These are phyloP conservation scores for Arxiozyma bovina DNA, from an alignment of 1,139 yeast genomes.

Conservation along the genomic window DNA sequence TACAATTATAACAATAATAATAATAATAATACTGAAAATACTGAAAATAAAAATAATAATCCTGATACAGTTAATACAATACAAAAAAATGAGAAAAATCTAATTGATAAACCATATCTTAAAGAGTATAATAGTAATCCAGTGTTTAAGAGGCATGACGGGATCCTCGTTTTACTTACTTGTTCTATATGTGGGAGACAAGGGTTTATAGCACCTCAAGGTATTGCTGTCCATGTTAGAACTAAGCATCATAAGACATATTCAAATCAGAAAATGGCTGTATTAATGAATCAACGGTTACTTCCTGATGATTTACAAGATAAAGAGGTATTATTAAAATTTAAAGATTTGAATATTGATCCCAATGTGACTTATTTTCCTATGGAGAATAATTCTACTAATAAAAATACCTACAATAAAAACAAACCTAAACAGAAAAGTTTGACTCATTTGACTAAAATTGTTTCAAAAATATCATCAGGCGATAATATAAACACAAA, in stretches of 20 bases:
- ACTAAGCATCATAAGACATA: conserved; percentile 67
- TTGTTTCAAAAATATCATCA: background rate
- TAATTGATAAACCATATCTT: conserved; percentile 31
- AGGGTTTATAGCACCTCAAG: conserved; percentile 72
- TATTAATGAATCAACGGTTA: conserved; percentile 57
- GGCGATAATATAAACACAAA: background rate
- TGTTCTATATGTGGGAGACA: conserved; percentile 62
- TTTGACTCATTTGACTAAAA: background rate
- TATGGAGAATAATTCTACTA: background rate
- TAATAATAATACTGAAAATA: background rate
- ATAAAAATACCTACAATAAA: background rate
- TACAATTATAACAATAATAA: background rate
- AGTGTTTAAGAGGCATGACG: conserved; percentile 63
- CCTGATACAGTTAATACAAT: background rate
- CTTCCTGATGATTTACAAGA: conserved; percentile 54
- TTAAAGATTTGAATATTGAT: conserved; percentile 35
- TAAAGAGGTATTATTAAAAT: conserved; percentile 41
- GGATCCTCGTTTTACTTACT: conserved; percentile 55
- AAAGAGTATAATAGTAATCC: conserved; percentile 36
- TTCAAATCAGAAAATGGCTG: conserved; percentile 69
- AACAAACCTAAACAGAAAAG: conserved; percentile 1
- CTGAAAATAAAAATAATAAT: background rate
- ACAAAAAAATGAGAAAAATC: conserved; percentile 24
- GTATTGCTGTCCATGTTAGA: conserved; percentile 68
- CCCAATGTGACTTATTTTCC: conserved; percentile 32